phyloP scores from a whole-genome alignment of 1,139 yeast genomes.

The Pichia sp. region DNA sequence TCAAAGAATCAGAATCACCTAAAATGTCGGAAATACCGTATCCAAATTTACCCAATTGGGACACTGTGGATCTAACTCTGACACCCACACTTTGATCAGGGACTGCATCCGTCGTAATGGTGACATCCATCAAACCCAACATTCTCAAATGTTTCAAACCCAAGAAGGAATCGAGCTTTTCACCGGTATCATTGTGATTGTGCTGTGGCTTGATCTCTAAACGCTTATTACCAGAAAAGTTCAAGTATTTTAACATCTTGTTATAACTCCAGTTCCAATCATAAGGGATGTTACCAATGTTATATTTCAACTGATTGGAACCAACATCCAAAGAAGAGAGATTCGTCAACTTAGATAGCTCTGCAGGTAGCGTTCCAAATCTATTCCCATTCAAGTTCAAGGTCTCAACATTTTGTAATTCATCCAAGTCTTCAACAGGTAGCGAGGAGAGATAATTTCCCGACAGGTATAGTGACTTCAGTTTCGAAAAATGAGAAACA shows the following conservation, averaged over 20 bases:
- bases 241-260: conserved; percentile 67
- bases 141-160: conserved; percentile 67
- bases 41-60: conserved; percentile 70
- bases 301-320: conserved; percentile 83
- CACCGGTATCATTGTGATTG: conserved; percentile 33
- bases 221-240: conserved; percentile 88
- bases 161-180: conserved; percentile 64
- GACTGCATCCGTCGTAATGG: conserved; percentile 74
- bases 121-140: conserved; percentile 91
- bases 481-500: conserved; percentile 49
- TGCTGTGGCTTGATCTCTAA: conserved; percentile 76
- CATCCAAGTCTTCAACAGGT: conserved; percentile 81
- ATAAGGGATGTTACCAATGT: conserved; percentile 89
- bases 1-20: conserved; percentile 63
- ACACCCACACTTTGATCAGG: conserved; percentile 85
- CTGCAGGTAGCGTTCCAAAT: conserved; percentile 85
- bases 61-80: conserved; percentile 90
- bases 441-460: conserved; percentile 78
- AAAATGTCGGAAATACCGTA: conserved; percentile 90
- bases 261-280: conserved; percentile 99
- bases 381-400: conserved; percentile 79
- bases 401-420: conserved; percentile 52
- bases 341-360: conserved; percentile 62
- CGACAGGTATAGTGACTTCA: conserved; percentile 71
- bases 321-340: conserved; percentile 83